Evolutionary conservation across 371 early-diverging fungal genomes (phyloP).

Genomic region (Lichtheimia ornata): DNA sequence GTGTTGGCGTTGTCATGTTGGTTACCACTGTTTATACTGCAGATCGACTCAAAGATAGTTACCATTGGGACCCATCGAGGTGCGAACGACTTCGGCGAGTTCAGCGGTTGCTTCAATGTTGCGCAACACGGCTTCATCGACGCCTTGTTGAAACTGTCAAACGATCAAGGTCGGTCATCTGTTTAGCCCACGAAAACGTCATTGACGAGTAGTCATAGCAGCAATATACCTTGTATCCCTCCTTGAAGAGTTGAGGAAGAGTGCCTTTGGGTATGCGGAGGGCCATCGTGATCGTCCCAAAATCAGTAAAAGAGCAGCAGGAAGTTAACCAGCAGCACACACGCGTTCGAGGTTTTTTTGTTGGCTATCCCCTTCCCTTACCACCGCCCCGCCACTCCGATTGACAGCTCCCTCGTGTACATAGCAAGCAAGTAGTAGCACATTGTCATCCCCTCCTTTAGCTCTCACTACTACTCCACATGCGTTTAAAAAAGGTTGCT

Average conservation of each 20-base stretch:
- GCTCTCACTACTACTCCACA: too few relatives aligned
- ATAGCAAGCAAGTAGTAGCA: too few relatives aligned
- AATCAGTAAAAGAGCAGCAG: too few relatives aligned
- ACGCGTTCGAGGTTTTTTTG: too few relatives aligned
- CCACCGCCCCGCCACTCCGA: too few relatives aligned
- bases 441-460: too few relatives aligned
- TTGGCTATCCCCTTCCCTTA: too few relatives aligned
- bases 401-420: too few relatives aligned
- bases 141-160: constrained; percentile 87
- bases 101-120: constrained; percentile 95
- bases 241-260: constrained; percentile 91
- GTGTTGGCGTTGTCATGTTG: not conserved
- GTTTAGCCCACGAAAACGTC: too few relatives aligned
- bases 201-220: not conserved
- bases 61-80: constrained; percentile 97
- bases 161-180: not conserved
- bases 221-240: constrained; percentile 87
- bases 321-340: too few relatives aligned
- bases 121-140: constrained; percentile 94
- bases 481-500: too few relatives aligned
- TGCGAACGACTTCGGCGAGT: constrained; percentile 88
- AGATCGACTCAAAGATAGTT: constrained; percentile 15
- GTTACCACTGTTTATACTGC: too few relatives aligned
- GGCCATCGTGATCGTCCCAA: constrained; percentile 68
- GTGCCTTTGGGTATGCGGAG: constrained; percentile 91